These are phyloP conservation scores for Ascochyta pisi DNA, from an alignment of 2,329 filamentous ascomycete species.

Conservation along the genomic window DNA sequence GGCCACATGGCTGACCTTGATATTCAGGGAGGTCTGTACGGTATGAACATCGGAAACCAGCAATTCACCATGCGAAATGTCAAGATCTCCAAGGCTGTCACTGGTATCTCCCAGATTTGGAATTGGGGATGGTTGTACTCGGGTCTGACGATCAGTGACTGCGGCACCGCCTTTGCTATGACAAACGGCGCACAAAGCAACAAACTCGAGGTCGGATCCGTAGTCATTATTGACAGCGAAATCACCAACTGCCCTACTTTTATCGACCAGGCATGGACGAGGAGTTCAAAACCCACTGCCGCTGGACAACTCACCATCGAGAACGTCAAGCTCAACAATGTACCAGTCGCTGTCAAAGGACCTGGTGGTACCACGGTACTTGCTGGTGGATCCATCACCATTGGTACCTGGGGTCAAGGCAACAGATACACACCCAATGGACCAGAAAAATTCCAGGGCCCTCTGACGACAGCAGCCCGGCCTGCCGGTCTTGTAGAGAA, in stretches of 20 bases:
- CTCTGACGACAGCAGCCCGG: slow-evolving; percentile 54
- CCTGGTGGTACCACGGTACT: slow-evolving; percentile 37
- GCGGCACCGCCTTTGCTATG: slow-evolving; percentile 62
- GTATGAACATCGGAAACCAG: slow-evolving; percentile 56
- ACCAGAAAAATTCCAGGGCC: slow-evolving; percentile 56
- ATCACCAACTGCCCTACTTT: slow-evolving; percentile 60
- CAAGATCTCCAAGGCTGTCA: slow-evolving; percentile 59
- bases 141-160: slow-evolving; percentile 60
- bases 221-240: slow-evolving; percentile 64
- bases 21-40: slow-evolving; percentile 54
- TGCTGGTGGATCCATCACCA: slow-evolving; percentile 42
- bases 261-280: slow-evolving; percentile 54
- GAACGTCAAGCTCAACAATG: slow-evolving; percentile 55
- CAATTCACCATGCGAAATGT: slow-evolving; percentile 67
- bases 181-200: slow-evolving; percentile 35
- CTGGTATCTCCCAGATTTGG: slow-evolving; percentile 66
- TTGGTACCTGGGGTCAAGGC: slow-evolving; percentile 47
- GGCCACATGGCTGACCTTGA: slow-evolving; percentile 57
- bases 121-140: slow-evolving; percentile 67
- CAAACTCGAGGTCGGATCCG: slow-evolving; percentile 58
- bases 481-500: slow-evolving; percentile 57
- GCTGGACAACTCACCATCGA: slow-evolving; percentile 63
- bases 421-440: slow-evolving; percentile 49
- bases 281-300: slow-evolving; percentile 49
- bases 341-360: slow-evolving; percentile 42